Conservation (phyloP, 108 stramenopile species). For the Fistulifera solaris region DNA sequence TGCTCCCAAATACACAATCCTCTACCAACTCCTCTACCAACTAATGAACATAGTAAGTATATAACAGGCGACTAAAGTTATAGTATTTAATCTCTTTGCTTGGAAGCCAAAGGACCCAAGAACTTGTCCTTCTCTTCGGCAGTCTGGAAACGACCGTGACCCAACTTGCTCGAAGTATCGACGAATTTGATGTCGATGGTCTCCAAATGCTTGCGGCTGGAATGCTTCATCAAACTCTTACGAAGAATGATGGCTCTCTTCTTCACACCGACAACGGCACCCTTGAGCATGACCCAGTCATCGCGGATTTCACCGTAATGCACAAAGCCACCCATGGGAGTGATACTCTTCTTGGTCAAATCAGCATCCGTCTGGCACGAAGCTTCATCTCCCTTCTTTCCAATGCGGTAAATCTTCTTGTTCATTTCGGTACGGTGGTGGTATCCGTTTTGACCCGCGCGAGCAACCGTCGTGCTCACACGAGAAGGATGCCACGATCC, state of each 20-base stretch:
- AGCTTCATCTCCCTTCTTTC: constrained; percentile 93
- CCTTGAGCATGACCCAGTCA: constrained; percentile 99
- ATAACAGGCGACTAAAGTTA: not conserved
- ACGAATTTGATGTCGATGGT: constrained; percentile 96
- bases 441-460: constrained; percentile 99
- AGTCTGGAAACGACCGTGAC: constrained; percentile 99
- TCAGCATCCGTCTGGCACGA: constrained; percentile 94
- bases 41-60: not conserved
- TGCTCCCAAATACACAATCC: too few relatives aligned
- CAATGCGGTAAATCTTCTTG: constrained; percentile 99
- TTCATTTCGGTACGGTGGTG: constrained; percentile 99
- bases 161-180: constrained; percentile 99
- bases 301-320: constrained; percentile 94
- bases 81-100: constrained; percentile 46
- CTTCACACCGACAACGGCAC: constrained; percentile 94
- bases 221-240: constrained; percentile 92
- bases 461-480: constrained; percentile 93
- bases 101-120: constrained; percentile 96
- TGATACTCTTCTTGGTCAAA: constrained; percentile 98
- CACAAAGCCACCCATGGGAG: constrained; percentile 99
- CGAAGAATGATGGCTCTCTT: constrained; percentile 97
- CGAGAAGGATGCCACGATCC: constrained; percentile 99
- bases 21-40: not conserved
- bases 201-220: constrained; percentile 92
- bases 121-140: constrained; percentile 98